These are phyloP conservation scores for Penicillium sclerotiorum DNA, from an alignment of 2,329 filamentous ascomycete genomes.

Conservation along the genomic window DNA sequence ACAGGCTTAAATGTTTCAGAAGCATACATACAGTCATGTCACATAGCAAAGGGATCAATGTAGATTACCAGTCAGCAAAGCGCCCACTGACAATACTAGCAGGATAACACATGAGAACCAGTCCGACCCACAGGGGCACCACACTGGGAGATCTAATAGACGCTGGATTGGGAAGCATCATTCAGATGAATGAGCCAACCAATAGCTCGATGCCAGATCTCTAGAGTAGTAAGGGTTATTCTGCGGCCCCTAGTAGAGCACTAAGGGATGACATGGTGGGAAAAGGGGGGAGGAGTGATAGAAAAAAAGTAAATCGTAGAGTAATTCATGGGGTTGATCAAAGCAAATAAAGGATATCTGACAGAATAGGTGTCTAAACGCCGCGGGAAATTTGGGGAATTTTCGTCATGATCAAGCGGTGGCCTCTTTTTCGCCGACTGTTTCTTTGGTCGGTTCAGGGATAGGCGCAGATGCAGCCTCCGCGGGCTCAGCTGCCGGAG, in stretches of 20 bases:
- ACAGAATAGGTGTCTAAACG: not conserved
- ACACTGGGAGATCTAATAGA: no score
- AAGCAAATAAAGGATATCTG: constrained; percentile 8
- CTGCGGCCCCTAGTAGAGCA: no score
- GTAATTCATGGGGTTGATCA: not conserved
- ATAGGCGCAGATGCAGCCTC: not conserved
- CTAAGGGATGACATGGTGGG: no score
- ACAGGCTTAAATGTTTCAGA: constrained; percentile 1
- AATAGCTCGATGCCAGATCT: no score
- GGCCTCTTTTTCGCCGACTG: constrained; percentile 7
- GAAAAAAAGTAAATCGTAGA: not conserved
- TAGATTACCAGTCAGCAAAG: not conserved
- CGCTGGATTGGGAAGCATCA: no score
- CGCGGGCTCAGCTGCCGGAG: not conserved
- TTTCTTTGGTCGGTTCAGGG: constrained; percentile 7
- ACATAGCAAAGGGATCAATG: constrained; percentile 25
- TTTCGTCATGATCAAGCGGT: constrained; percentile 1
- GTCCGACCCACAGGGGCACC: not conserved
- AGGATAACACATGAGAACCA: no score
- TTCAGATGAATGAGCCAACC: no score
- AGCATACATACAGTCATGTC: constrained; percentile 25
- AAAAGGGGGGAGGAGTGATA: not conserved
- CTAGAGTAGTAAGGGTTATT: not conserved
- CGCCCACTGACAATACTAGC: no score
- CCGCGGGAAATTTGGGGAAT: not conserved